Percentiles rank a stretch among this genome's conserved stretches.
Conservation (phyloP, 2,329 filamentous ascomycete species). For the Mycocentrospora acerina region DNA sequence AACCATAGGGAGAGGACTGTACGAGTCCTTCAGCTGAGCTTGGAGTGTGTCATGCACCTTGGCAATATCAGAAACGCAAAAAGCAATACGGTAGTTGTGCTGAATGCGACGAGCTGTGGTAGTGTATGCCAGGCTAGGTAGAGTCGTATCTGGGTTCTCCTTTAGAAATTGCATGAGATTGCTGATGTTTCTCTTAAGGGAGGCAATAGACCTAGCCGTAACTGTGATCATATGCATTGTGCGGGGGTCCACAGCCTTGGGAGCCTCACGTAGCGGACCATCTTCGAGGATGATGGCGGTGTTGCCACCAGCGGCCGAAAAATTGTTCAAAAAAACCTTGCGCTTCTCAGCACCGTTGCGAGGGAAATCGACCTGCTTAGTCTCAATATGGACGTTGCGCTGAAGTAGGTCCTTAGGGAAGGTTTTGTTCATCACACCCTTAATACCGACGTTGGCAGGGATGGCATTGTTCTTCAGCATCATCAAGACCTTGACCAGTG, state of each 20-base stretch:
- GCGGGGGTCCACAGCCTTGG: constrained; percentile 48
- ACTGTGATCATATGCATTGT: constrained; percentile 52
- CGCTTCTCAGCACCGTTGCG: constrained; percentile 52
- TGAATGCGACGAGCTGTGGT: constrained; percentile 56
- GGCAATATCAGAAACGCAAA: constrained; percentile 49
- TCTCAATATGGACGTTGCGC: constrained; percentile 56
- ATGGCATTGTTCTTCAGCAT: constrained; percentile 58
- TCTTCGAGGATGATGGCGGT: constrained; percentile 56
- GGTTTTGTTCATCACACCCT: constrained; percentile 57
- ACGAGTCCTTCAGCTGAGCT: constrained; percentile 52
- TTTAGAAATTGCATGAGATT: constrained; percentile 50
- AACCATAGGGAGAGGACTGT: constrained; percentile 56
- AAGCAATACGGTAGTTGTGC: constrained; percentile 55
- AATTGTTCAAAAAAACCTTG: constrained; percentile 56
- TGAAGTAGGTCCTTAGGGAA: constrained; percentile 56
- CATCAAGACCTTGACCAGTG: constrained; percentile 55
- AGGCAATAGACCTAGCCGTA: constrained; percentile 53
- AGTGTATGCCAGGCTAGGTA: constrained; percentile 54
- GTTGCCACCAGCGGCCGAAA: constrained; percentile 57
- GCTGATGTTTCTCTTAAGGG: constrained; percentile 54
- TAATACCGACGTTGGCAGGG: constrained; percentile 58
- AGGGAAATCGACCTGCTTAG: constrained; percentile 48
- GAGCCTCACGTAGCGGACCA: constrained; percentile 47
- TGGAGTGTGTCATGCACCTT: constrained; percentile 51
- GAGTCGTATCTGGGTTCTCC: constrained; percentile 48